A percentile compares a stretch with the other conserved stretches of the same genome.
Evolutionary conservation across 169 alveolate species (phyloP).

Genomic region (Plasmodium gonderi): DNA sequence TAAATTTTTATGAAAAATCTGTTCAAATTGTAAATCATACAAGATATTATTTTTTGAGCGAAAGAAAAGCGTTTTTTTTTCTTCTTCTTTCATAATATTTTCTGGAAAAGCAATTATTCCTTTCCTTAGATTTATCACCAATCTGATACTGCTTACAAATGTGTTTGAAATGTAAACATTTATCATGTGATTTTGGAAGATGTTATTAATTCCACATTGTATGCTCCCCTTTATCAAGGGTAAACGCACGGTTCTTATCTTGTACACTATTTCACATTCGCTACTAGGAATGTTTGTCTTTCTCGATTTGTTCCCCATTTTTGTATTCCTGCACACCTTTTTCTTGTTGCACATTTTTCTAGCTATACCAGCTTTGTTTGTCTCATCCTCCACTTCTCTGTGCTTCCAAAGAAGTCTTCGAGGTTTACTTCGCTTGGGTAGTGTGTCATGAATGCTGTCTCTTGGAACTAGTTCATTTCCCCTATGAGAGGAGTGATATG

Average conservation of each 20-base stretch:
- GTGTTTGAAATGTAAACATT: constrained; percentile 27
- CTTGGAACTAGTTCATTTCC: too few relatives aligned
- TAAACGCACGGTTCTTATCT: neutral
- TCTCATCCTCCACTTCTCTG: too few relatives aligned
- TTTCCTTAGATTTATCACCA: neutral
- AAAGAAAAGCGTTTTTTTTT: neutral
- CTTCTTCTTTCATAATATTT: neutral
- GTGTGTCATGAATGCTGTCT: too few relatives aligned
- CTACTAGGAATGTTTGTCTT: neutral
- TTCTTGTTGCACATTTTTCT: too few relatives aligned
- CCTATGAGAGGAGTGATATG: too few relatives aligned
- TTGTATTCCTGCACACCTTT: neutral
- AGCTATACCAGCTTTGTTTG: too few relatives aligned
- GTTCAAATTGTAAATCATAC: constrained; percentile 18
- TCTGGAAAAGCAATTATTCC: neutral
- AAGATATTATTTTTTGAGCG: neutral
- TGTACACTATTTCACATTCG: too few relatives aligned
- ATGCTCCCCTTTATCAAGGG: constrained; percentile 38
- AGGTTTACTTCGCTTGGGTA: too few relatives aligned
- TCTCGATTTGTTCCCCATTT: neutral
- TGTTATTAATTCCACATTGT: constrained; percentile 14
- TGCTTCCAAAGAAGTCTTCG: too few relatives aligned
- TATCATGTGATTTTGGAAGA: constrained; percentile 1
- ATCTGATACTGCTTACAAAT: constrained; percentile 12
- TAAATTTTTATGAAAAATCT: constrained; percentile 12